A percentile compares a stretch with the other conserved stretches of the same genome.
Evolutionary conservation across 225 moss, liverwort and hornwort genomes (phyloP).

Genomic region (Sphagnum tenellum): DNA sequence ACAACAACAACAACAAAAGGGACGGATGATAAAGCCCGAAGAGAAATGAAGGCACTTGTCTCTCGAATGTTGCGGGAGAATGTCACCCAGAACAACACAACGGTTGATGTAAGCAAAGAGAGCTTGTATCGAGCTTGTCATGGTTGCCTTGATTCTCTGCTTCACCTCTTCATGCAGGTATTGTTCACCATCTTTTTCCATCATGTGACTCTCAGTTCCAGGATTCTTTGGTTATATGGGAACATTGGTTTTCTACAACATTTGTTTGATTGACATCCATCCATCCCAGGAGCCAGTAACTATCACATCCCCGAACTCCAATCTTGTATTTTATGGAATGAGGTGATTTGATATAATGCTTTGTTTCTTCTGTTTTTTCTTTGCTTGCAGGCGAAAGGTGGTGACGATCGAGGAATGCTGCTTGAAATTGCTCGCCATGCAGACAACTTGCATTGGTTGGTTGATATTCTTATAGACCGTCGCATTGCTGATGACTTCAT

Average conservation of each 20-base stretch:
- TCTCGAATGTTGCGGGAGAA: constrained; percentile 84
- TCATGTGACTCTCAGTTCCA: too few species aligned
- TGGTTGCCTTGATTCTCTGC: constrained; percentile 64
- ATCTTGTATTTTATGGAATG: background rate
- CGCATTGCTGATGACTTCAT: constrained; percentile 65
- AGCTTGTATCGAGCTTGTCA: constrained; percentile 74
- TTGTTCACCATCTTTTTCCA: too few species aligned
- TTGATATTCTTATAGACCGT: constrained; percentile 72
- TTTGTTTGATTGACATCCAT: background rate
- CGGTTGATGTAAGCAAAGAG: constrained; percentile 73
- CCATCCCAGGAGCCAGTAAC: too few species aligned
- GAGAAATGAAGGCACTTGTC: constrained; percentile 83
- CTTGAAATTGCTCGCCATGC: constrained; percentile 69
- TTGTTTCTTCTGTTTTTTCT: too few species aligned
- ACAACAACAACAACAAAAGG: constrained; percentile 7
- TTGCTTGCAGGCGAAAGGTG: constrained; percentile 41
- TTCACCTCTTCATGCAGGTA: constrained; percentile 67
- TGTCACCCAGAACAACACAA: constrained; percentile 56
- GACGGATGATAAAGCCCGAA: constrained; percentile 75
- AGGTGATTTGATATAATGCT: background rate
- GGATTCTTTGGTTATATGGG: background rate
- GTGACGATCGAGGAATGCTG: constrained; percentile 45
- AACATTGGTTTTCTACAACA: background rate
- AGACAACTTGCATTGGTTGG: constrained; percentile 78
- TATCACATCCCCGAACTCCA: too few species aligned